These are phyloP conservation scores for Wallacemonas sp. DNA, from an alignment of 208 protist genomes.

Conservation along the genomic window DNA sequence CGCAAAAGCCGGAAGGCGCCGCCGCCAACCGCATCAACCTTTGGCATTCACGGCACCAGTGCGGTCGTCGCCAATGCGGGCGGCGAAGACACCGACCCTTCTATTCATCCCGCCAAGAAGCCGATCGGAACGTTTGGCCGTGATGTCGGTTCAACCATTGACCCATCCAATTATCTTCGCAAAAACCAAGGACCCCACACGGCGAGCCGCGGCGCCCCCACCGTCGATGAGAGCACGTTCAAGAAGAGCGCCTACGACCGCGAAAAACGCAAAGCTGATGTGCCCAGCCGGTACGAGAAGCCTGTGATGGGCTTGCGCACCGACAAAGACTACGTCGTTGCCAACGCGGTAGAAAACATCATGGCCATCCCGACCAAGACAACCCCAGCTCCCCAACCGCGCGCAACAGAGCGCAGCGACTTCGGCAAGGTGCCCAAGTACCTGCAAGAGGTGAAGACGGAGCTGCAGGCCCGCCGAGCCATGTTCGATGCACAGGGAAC, in stretches of 20 bases:
- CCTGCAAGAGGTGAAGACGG: constrained; percentile 87
- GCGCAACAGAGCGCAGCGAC: constrained; percentile 65
- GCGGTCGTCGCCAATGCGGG: constrained; percentile 77
- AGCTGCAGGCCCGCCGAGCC: constrained; percentile 72
- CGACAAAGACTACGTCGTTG: constrained; percentile 94
- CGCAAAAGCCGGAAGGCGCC: constrained; percentile 37
- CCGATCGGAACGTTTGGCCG: constrained; percentile 78
- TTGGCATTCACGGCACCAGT: constrained; percentile 87
- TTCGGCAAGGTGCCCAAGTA: constrained; percentile 92
- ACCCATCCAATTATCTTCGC: constrained; percentile 65
- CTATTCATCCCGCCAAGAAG: constrained; percentile 81
- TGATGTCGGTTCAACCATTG: constrained; percentile 50
- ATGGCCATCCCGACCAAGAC: constrained; percentile 81
- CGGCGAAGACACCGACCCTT: constrained; percentile 72
- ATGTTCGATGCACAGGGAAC: constrained; percentile 38
- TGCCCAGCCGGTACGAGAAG: constrained; percentile 76
- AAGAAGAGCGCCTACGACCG: constrained; percentile 63
- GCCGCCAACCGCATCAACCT: constrained; percentile 83
- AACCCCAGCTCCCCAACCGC: constrained; percentile 36
- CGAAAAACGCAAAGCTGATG: constrained; percentile 58
- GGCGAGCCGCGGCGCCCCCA: constrained; percentile 71
- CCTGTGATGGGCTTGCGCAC: constrained; percentile 93
- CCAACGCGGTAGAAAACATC: constrained; percentile 94
- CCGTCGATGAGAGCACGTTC: constrained; percentile 69
- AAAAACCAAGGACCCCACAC: constrained; percentile 79